Evolutionary conservation across 2,329 filamentous ascomycete genomes (phyloP), one percentile per base, ranked within the genome.

Genomic region (Exophiala phaeomuriformis): DNA sequence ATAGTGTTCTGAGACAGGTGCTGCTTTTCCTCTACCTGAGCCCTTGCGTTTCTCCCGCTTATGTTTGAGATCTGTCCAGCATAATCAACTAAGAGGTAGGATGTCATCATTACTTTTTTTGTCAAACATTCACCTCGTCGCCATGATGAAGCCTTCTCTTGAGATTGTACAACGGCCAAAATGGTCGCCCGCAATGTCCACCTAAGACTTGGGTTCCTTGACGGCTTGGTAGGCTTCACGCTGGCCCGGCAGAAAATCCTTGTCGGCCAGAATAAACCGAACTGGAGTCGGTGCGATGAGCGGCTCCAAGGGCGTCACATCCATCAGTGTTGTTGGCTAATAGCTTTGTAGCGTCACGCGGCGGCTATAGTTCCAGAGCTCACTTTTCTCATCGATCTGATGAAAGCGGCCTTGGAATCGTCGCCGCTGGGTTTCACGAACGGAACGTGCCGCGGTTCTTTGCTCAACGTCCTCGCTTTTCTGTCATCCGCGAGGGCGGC

Each of bases 161-260:
- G 54, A 57, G 6, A 35, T 51, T 33, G 65, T 63, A 48, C 70
- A 72, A 8, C 52, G 63, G 52, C 69, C 68, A 59, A 72, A 72
- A 61, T 72, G 70, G 4, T 67, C 67, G 4, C 67, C 66, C 3
- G 62, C 55, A 12, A 72, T 47, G n/a, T 66, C 60, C 7, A 65
- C 59, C 30, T 72, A 59, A 45, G 68, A 59, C 57, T 72, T 72
- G 28, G 69, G 69, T 57, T 72, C 69, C 29, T 58, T 52, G 2
- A 69, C 71, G 8, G 62, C 60, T 9, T 58, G 46, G 54, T 65
- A 71, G 6, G 69, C 65, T 40, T 64, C 64, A 4, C 70, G 49
- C 32, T 57, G 55, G n/a, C 55, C 51, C 7, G 64, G 65, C 8
- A 70, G 42, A 42, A 64, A 59, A 53, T 71, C 68, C 9, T 67